Percentiles rank a stretch among this genome's conserved stretches.
These are phyloP conservation scores for Evernia prunastri DNA, from an alignment of 495 filamentous ascomycete genomes.

Conservation along the genomic window DNA sequence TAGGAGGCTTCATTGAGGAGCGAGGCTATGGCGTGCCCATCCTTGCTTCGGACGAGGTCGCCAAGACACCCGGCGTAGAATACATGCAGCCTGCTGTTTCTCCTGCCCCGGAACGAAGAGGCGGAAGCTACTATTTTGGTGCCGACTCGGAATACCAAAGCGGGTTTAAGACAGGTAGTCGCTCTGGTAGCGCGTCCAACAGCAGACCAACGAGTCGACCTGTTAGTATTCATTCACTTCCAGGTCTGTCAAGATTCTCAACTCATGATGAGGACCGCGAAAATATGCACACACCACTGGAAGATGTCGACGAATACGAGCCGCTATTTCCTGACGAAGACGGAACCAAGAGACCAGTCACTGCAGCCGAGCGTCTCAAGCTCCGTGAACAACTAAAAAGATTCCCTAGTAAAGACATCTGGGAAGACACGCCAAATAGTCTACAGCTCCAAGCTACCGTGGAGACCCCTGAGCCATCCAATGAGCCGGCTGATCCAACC, in stretches of 20 bases:
- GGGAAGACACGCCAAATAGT: constrained; percentile 93
- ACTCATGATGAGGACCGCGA: constrained; percentile 48
- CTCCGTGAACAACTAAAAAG: constrained; percentile 58
- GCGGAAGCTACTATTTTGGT: constrained; percentile 51
- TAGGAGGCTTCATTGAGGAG: constrained; percentile 48
- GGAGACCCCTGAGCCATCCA: constrained; percentile 62
- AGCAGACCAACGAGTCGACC: constrained; percentile 72
- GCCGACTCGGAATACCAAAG: constrained; percentile 33
- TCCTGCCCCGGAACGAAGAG: constrained; percentile 54
- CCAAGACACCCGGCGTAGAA: constrained; percentile 62
- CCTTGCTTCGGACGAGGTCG: constrained; percentile 83
- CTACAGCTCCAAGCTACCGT: constrained; percentile 78
- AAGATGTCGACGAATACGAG: constrained; percentile 91
- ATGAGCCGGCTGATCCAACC: constrained; percentile 31
- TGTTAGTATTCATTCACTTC: constrained; percentile 50
- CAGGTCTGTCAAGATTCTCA: constrained; percentile 42
- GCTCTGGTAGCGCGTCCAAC: constrained; percentile 47
- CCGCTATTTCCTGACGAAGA: constrained; percentile 88
- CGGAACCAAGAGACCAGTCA: constrained; percentile 49
- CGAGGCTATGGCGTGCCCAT: constrained; percentile 63
- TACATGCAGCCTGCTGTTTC: constrained; percentile 68
- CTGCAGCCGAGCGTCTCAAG: constrained; percentile 56
- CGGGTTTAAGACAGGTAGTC: constrained; percentile 30
- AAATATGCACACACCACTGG: constrained; percentile 60
- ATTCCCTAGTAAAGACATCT: constrained; percentile 91